Base-by-base conservation (phyloP, 1,284 basidiomycete genomes). In the Boletus hoseneyae region DNA sequence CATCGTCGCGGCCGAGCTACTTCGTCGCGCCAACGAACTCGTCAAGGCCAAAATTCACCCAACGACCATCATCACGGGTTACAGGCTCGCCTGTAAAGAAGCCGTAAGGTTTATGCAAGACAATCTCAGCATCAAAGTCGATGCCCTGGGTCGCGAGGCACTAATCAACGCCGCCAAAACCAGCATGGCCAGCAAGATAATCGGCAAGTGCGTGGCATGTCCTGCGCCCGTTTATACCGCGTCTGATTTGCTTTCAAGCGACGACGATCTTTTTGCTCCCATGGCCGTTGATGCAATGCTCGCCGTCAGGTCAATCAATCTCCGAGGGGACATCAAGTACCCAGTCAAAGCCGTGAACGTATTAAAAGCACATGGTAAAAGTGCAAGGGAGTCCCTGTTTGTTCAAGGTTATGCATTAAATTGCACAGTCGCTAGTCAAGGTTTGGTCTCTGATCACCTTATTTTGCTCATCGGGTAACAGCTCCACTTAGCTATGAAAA, bases 221-320 rank as follows among this genome's bases (percentile, higher is more conserved):
- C 45, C n/a, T 34, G 29, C 50, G 42, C 34, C 19, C 15, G 10
- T 45, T 19, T 50, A 7, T 37, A 25, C 46, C 27, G 27, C 35
- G 27, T 34, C 53, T 52, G 45, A 62, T 42, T 8, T 13, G 5
- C n/a, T 52, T 47, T 39, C 11, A 60, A 95, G 96, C 50, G 97
- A 99, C 68, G 96, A 98, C 66, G 96, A 98, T 69, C 79, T 99
- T 54, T 99, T 99, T 70, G 94, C 96, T 12, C 93, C 96, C 43
- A 90, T 99, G 82, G 95, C 96, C 45, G 97, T 99, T 15, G 95
- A 99, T 62, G 97, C 97, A 30, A 99, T 99, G 94, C 81, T 96
- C 36, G 90, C 97, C 3, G 97, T 99, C 56, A 95, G 90, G 76
- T 96, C 94, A 6, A 84, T 93, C 58, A 99, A 99, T 72, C 75